Base-by-base conservation (phyloP, 768 basidiomycete genomes). In the Tulasnella calospora region DNA sequence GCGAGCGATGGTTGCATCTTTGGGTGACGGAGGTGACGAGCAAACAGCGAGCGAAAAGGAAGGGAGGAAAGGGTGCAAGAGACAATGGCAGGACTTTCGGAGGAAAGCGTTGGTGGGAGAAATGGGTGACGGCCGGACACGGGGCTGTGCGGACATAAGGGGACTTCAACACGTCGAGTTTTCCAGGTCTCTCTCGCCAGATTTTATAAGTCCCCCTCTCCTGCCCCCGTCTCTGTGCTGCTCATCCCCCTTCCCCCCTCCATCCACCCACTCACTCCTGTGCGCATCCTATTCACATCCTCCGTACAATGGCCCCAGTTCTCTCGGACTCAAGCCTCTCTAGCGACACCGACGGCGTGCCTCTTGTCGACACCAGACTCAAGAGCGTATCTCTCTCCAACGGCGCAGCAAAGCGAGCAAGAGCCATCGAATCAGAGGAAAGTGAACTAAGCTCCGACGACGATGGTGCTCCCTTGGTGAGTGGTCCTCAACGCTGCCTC, bases 141-240 rank as follows among this genome's bases (percentile, higher is more conserved):
- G 61, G 38, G 21, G 57, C 35, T 44, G 10, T 46, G 23, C 51
- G 73, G 47, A 73, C 38, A 35, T 61, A 67, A 35, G 35, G 13
- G 33, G n/a, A 51, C 67, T 61, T 35, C 72, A 51, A 44, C 71
- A 79, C 40, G 73, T 61, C 47, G 73, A 67, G 36, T 36, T 33
- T 70, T 38, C 76, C 67, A 77, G 40, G 57, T 61, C 76, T 27
- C 55, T 70, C 46, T 72, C 38, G 27, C 69, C 72, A 57, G 70
- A 70, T 51, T 38, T 57, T 57, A 71, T 77, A 79, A 69, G 79
- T 78, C 79, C 81, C 77, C 81, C 81, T 76, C 78, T 81, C 79
- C 80, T 80, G 71, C 73, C 69, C n/a, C 76, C 51, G 67, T 73
- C 57, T 79, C 78, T 79, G 78, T 67, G 30, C 33, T 79, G 70